Evolutionary conservation across 106 monocot species (phyloP), one percentile per base, ranked within the genome.

Genomic region (Platanthera zijinensis): DNA sequence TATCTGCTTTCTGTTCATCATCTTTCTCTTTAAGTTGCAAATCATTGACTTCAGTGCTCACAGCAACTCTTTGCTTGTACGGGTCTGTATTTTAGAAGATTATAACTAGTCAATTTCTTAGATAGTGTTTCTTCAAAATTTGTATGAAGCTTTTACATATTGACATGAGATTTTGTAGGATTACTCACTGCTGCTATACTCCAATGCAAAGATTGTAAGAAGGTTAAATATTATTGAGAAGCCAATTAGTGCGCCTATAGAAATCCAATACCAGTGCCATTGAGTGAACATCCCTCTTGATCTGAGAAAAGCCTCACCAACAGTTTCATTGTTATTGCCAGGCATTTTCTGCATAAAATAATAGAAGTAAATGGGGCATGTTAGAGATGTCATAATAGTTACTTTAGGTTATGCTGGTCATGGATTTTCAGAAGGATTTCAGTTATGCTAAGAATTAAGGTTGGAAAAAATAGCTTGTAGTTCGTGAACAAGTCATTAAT

Each of bases 201-300:
- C 80, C 72, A 88, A 71, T 3, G 85, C 83, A 69, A 88, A 78
- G 52, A 85, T 73, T 19, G 83, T 85, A 54, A 88, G 77, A 78
- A 85, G 54, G 64, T 88, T 88, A 73, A 88, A 88, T 56, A 83
- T 46, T 47, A 83, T 5, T 54, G 81, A 64, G 78, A 78, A 88
- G 39, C 83, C 80, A 69, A 85, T 54, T 52, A 88, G 67, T 77
- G 51, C n/a, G 51, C 32, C 73, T 9, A 85, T 67, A 73, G 77
- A 80, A 75, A 83, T 83, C 88, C 88, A 88, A 72, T 78, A 88
- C 88, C 85, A 88, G 48, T 78, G 74, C 88, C 85, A 85, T 59
- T 75, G 72, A 3, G 78, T 78, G 48, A 80, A 5, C 66, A 85
- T 52, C 71, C 88, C 88, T 81, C 88, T 83, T 51, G 82, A 74